These are phyloP conservation scores for Penicillium capsulatum DNA, from an alignment of 2,329 filamentous ascomycete species.

Conservation along the genomic window DNA sequence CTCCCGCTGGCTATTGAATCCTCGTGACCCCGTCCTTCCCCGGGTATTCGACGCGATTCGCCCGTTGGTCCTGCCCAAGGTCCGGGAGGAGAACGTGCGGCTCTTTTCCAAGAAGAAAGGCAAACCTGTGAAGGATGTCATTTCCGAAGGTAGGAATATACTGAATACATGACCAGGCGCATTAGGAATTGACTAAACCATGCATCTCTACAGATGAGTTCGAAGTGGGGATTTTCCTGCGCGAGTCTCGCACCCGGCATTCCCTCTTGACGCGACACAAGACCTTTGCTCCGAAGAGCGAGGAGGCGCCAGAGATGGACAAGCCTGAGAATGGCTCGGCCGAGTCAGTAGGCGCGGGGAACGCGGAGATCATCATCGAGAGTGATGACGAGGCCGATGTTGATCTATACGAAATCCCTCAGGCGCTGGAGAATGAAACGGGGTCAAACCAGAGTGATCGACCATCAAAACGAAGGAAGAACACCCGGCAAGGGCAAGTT, in stretches of 20 bases:
- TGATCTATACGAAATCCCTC: conserved; percentile 56
- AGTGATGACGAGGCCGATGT: conserved; percentile 54
- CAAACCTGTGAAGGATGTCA: conserved; percentile 80
- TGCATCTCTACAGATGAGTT: conserved; percentile 71
- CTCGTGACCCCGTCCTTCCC: conserved; percentile 69
- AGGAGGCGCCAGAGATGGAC: neutral
- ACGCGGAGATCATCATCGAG: conserved; percentile 52
- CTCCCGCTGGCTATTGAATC: conserved; percentile 75
- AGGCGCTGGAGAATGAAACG: conserved; percentile 38
- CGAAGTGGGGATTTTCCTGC: conserved; percentile 90
- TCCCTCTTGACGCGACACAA: conserved; percentile 84
- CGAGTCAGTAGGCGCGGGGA: conserved; percentile 16
- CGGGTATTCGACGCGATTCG: conserved; percentile 81
- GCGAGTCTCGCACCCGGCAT: conserved; percentile 78
- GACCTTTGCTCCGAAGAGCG: conserved; percentile 53
- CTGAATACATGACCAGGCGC: too few relatives aligned
- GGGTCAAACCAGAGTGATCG: neutral
- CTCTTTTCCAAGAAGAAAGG: conserved; percentile 65
- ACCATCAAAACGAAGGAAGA: neutral
- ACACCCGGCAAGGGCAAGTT: neutral
- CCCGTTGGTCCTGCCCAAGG: conserved; percentile 81
- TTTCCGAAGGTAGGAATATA: conserved; percentile 67
- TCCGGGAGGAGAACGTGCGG: conserved; percentile 74
- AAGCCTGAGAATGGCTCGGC: neutral
- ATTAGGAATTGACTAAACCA: too few relatives aligned